Evolutionary conservation across 805 yeast species (phyloP), one percentile per base, ranked within the genome.

Genomic region (Saturnispora quitensis): DNA sequence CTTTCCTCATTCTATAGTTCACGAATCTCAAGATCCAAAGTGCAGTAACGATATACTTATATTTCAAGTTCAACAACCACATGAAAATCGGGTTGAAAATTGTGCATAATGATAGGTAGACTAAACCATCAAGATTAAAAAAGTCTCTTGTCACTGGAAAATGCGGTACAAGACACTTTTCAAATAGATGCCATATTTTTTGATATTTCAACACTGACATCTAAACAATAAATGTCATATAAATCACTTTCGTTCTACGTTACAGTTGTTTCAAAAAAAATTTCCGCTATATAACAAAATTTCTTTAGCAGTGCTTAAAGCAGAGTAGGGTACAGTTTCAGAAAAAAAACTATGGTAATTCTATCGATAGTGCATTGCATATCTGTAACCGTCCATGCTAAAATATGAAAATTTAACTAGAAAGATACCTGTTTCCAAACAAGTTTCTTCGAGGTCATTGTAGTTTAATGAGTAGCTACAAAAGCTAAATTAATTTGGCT

Each of bases 11-110:
- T 42, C 49, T 48, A 12, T 40, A 43, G 31, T 61, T 62, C 27
- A 50, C 46, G 15, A 52, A 56, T 34, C 64, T 48, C 31, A 59
- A 31, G 4, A 59, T 17, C 66, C 68, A 66, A 15, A 52, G 50
- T 15, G 56, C 10, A 15, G 50, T 34, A 7, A 49, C 31, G 5
- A 43, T 18, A 25, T 35, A 49, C 27, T 49, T 49, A n/a, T 17
- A 43, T 28, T 34, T 49, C 15, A 49, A 13, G 36, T 27, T 33
- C 4, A 50, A 47, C 3, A 53, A 25, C 55, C 55, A 53, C n/a
- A 50, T 20, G 4, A 43, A 33, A 4, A 57, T 12, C 9, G 60
- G 58, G 25, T 54, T 54, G 9, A 51, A 52, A 17, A 57, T 24
- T 3, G 59, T 51, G 6, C 43, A 34, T n/a, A 52, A 36, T 2